These are phyloP conservation scores for Xerocomus amazonicus DNA, from an alignment of 1,284 basidiomycete species.

Conservation along the genomic window DNA sequence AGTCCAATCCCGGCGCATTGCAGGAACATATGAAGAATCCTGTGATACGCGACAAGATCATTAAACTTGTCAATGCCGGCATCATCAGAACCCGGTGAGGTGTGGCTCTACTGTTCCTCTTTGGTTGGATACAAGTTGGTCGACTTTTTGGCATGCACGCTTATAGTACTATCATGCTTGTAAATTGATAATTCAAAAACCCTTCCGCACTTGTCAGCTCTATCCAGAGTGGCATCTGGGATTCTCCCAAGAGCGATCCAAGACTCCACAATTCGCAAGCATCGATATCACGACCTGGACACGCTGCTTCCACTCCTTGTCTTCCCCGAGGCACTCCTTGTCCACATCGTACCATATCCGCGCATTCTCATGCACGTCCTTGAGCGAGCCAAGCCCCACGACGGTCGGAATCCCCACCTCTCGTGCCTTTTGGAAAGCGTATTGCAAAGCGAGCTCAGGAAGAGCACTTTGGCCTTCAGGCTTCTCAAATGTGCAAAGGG, in stretches of 20 bases:
- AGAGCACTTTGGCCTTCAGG: conserved; percentile 37
- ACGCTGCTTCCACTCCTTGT: conserved; percentile 42
- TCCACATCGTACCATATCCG: conserved; percentile 62
- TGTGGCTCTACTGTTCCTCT: background rate
- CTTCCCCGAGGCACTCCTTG: conserved; percentile 32
- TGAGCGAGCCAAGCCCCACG: conserved; percentile 66
- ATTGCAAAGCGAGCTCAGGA: conserved; percentile 72
- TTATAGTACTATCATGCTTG: conserved; percentile 24
- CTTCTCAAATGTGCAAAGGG: conserved; percentile 14
- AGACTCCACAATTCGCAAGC: conserved; percentile 46
- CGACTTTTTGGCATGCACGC: conserved; percentile 16
- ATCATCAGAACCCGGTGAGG: conserved; percentile 77
- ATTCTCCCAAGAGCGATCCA: conserved; percentile 67
- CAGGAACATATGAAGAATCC: conserved; percentile 99
- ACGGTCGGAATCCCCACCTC: conserved; percentile 64
- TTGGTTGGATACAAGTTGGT: conserved; percentile 9
- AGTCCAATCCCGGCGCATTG: conserved; percentile 83
- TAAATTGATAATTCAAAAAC: conserved; percentile 24
- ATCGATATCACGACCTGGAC: conserved; percentile 48
- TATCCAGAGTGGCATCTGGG: conserved; percentile 30
- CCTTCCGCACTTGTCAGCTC: background rate
- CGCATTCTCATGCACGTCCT: conserved; percentile 74
- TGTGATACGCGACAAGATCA: conserved; percentile 77
- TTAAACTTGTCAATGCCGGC: conserved; percentile 92
- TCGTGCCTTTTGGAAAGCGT: conserved; percentile 53